Base-by-base conservation (phyloP, 2,329 filamentous ascomycete genomes). In the Elsinoe necatrix region DNA sequence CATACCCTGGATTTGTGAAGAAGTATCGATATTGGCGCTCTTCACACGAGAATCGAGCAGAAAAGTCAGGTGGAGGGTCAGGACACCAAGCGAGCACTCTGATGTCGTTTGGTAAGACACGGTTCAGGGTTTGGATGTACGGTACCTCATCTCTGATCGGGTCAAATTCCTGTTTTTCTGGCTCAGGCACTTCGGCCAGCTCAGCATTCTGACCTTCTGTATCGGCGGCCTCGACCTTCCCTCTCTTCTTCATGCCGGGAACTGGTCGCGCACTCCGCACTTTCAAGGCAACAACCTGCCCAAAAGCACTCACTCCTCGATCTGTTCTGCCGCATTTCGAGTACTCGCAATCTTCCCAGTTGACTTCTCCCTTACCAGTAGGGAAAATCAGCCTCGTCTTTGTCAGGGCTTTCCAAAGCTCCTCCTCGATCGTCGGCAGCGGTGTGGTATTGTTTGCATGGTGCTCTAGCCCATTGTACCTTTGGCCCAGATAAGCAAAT, bases 291-390 rank as follows among this genome's bases (percentile, higher is more conserved):
- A 98, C 83, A 57, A 98, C 93, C 74, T 98, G 93, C 0, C 93
- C 93, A 73, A 98, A 98, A 2, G 93, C 91, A 71, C 90, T 96
- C 34, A 98, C 93, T 11, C 93, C 93, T 55, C 84, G 80, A 69
- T 98, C 93, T 16, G 93, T 98, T 61, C 93, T 80, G 1, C 93
- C 93, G 67, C 92, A 96, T 71, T 98, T 98, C 34, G 87, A 90
- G 71, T 97, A 98, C 60, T 95, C 87, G 70, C 84, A 91, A 6
- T 85, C 84, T 31, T 87, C 83, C 80, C 89, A 95, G 69, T 88
- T 85, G 23, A 96, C 71, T 34, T 73, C 70, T 8, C 81, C 59
- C 16, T 66, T 63, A 2, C 59, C 62, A 9, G 80, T 74, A 14
- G 89, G 87, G 60, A 86, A 86, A 58, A 98, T 95, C 60, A 98